A percentile compares a stretch with the other conserved stretches of the same genome.
Conservation (phyloP, 169 alveolate species). For the Cryptosporidium parvum region DNA sequence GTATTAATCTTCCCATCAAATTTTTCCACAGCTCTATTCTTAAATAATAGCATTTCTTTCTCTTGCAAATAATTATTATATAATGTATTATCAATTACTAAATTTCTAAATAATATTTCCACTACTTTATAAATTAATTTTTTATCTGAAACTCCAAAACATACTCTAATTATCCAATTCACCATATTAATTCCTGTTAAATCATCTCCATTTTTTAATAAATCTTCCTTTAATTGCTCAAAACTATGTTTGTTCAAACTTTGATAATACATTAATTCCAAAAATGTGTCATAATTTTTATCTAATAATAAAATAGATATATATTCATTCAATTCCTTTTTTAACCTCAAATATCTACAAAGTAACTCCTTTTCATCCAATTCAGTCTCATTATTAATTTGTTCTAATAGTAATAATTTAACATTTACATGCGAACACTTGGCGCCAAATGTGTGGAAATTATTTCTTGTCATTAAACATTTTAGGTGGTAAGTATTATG, state of each 20-base stretch:
- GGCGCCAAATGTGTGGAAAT: not conserved
- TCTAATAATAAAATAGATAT: not conserved
- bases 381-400: not conserved
- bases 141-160: conserved; percentile 3
- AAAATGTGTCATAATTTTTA: not conserved
- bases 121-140: not conserved
- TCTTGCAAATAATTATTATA: not conserved
- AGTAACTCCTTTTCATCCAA: not conserved
- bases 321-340: conserved; percentile 1
- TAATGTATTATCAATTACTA: not conserved
- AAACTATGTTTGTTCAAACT: not conserved
- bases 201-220: not conserved
- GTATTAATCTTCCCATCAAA: not conserved
- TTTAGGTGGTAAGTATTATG: not conserved
- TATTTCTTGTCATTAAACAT: not conserved
- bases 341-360: not conserved
- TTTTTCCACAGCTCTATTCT: not conserved
- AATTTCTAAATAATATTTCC: conserved; percentile 1
- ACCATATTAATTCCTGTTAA: not conserved
- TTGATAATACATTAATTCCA: conserved; percentile 10
- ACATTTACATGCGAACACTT: not conserved
- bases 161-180: conserved; percentile 9
- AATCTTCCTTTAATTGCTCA: not conserved
- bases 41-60: not conserved
- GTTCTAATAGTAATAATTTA: not conserved